These are phyloP conservation scores for Chiua virens DNA, from an alignment of 768 basidiomycete species.

Conservation along the genomic window DNA sequence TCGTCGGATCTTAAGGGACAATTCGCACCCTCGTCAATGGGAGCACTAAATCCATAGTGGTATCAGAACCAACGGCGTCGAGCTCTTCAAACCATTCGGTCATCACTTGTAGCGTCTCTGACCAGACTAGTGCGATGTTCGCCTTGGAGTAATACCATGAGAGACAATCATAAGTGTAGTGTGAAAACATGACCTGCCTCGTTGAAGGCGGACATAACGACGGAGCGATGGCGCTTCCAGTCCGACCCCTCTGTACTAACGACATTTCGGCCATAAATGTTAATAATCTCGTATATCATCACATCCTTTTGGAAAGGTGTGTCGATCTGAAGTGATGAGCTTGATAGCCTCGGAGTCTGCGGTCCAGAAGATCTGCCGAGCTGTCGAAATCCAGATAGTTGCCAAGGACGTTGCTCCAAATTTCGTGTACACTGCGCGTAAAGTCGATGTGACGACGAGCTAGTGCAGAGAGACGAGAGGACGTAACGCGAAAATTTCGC, in stretches of 20 bases:
- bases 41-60: conserved; percentile 17
- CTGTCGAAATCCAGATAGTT: conserved; percentile 33
- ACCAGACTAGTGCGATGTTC: conserved; percentile 49
- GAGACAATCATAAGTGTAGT: background rate
- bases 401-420: conserved; percentile 43
- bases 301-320: conserved; percentile 42
- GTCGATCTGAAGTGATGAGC: conserved; percentile 31
- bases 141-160: conserved; percentile 26
- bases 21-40: conserved; percentile 14
- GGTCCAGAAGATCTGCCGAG: conserved; percentile 39
- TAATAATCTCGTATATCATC: conserved; percentile 39
- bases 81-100: conserved; percentile 45
- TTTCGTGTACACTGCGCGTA: conserved; percentile 28
- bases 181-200: conserved; percentile 41
- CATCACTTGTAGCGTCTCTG: conserved; percentile 39
- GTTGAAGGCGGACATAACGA: conserved; percentile 50
- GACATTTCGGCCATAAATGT: conserved; percentile 47
- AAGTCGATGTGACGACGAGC: background rate
- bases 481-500: conserved; percentile 39
- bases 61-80: conserved; percentile 23
- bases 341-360: conserved; percentile 45
- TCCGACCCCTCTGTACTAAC: conserved; percentile 41
- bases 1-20: background rate
- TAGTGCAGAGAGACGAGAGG: background rate
- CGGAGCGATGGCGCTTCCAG: conserved; percentile 48